Evolutionary conservation across 495 filamentous ascomycete genomes (phyloP), one percentile per base, ranked within the genome.

Genomic region (Lophiotrema nucula): DNA sequence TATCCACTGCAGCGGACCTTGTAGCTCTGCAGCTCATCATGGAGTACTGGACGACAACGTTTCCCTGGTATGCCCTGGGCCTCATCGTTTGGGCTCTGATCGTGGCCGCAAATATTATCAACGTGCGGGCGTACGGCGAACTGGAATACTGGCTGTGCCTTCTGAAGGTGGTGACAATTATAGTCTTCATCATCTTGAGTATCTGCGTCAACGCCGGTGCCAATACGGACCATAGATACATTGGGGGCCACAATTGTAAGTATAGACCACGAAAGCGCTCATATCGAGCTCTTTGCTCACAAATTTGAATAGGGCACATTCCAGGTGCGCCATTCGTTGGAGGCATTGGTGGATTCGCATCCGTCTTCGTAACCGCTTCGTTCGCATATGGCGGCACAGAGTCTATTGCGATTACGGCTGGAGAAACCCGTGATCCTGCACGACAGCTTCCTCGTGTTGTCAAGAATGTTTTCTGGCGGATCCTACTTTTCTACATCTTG

Each of bases 391-490:
- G 71, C 19, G 79, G 79, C 3, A 75, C 76, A n/a, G 87, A 92
- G 67, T 75, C 84, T 56, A 79, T 88, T 21, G 85, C 80, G 43
- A 77, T 92, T 8, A 85, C 89, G 0, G 89, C 86, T 3, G 87
- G 87, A 51, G 90, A 96, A 70, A 85, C 88, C 53, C 79, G 79
- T 22, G 88, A 88, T 55, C 90, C 90, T 1, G 76, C 83, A 28
- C 81, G 81, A 59, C 84, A 86, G 37, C 81, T 95, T 48, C 89
- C 89, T 38, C 76, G 77, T 47, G 90, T 89, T 2, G 85, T 84
- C 12, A 84, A 83, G 44, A 81, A 88, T 51, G 88, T 88, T 46
- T 92, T 95, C 70, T 91, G 87, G 76, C 86, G 90, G 35, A 88
- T 96, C 67, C 68, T 85, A 44, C 79, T 93, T 73, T 93, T 96